Evolutionary conservation across 2,329 filamentous ascomycete genomes (phyloP).

Genomic region (Grosmannia huntii): DNA sequence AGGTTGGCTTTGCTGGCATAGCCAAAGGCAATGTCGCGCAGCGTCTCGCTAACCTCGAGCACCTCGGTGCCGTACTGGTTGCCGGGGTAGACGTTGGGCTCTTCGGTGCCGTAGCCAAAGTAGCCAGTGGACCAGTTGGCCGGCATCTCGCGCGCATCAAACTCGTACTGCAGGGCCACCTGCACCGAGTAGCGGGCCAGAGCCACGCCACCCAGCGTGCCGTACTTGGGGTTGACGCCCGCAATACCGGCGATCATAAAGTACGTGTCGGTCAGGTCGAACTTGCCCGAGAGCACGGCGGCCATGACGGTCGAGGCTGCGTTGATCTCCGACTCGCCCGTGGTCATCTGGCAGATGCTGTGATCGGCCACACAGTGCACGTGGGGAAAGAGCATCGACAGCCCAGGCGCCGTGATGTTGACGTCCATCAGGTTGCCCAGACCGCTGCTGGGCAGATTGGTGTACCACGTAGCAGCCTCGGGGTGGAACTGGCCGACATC

Average conservation of each 20-base stretch:
- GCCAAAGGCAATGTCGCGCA: conserved; percentile 38
- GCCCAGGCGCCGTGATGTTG: conserved; percentile 46
- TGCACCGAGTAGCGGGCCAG: conserved; percentile 60
- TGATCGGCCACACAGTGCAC: conserved; percentile 50
- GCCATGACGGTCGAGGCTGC: conserved; percentile 54
- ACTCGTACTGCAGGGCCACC: conserved; percentile 63
- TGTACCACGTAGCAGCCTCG: conserved; percentile 50
- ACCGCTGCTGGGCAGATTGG: conserved; percentile 29
- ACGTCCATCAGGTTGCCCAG: conserved; percentile 42
- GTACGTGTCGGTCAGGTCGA: conserved; percentile 56
- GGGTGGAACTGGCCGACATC: conserved; percentile 37
- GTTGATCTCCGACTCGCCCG: conserved; percentile 63
- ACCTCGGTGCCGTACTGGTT: conserved; percentile 57
- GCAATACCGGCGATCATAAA: conserved; percentile 62
- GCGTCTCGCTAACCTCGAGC: conserved; percentile 48
- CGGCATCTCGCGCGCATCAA: conserved; percentile 57
- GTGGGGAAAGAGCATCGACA: conserved; percentile 52
- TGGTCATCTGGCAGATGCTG: conserved; percentile 54
- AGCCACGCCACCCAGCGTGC: conserved; percentile 52
- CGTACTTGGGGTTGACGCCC: conserved; percentile 57
- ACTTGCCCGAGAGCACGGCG: conserved; percentile 45
- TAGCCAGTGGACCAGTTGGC: conserved; percentile 55
- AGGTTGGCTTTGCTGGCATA: conserved; percentile 40
- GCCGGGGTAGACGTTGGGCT: conserved; percentile 43
- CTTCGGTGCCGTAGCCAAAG: conserved; percentile 46